Base-by-base conservation (phyloP, 139 green algal species). In the Ettlia oleoabundans region DNA sequence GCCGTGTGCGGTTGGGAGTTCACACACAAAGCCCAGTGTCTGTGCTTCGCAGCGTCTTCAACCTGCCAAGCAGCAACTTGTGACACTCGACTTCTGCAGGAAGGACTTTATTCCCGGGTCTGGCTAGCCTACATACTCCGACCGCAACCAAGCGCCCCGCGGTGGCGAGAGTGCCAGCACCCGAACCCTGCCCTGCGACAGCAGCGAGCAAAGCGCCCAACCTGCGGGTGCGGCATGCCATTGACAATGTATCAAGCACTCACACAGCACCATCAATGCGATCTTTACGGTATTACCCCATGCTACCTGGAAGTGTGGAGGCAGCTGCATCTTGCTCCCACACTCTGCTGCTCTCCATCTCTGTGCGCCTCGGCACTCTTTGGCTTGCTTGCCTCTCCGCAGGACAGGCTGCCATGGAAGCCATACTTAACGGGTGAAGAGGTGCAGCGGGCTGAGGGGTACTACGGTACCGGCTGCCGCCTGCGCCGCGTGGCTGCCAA, bases 361-460 rank as follows among this genome's bases (percentile, higher is more conserved):
- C n/a, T n/a, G n/a, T n/a, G n/a, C n/a, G n/a, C n/a, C n/a, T n/a
- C n/a, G n/a, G n/a, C n/a, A n/a, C n/a, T n/a, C n/a, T n/a, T 32
- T n/a, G 55, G 55, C 55, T 65, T n/a, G 15, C 21, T 32, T 5
- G 55, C 55, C 21, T 65, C 15, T 3, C n/a, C 32, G 69, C 70
- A 77, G 70, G 70, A 77, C 42, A n/a, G 19, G 18, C 37, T 55
- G 73, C 73, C 73, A 13, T 80, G 73, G 73, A 32, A 80, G 37
- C 51, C 73, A 3, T 40, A 51, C 30, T 52, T 80, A 35, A 80
- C 52, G 0, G 73, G 68, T 53, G 73, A 80, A 10, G 73, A 80
- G 73, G 73, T 80, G 73, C 73, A 80, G 73, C 51, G 73, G 33
- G 73, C 53, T 7, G 73, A 80, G 73, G 73, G 33, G 8, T 80